Percentiles rank a stretch among this genome's conserved stretches.
These are phyloP conservation scores for Stagonosporopsis vannaccii DNA, from an alignment of 2,329 filamentous ascomycete genomes.

Conservation along the genomic window DNA sequence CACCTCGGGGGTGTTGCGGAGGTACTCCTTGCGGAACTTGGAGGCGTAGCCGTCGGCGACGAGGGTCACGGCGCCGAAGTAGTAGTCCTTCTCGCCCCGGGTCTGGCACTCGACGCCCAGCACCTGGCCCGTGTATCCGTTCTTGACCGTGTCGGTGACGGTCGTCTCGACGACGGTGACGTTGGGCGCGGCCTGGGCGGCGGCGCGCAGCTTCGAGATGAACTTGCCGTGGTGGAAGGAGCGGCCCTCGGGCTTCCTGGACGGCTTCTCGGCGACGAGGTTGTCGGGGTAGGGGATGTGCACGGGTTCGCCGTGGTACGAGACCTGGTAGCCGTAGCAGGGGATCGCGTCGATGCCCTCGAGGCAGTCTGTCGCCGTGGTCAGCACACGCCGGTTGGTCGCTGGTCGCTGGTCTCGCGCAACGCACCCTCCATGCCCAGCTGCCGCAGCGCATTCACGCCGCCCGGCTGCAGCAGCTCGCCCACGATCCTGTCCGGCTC, in stretches of 20 bases:
- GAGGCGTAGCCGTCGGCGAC: slow-evolving; percentile 92
- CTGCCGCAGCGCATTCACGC: slow-evolving; percentile 79
- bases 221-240: slow-evolving; percentile 96
- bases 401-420: too few relatives aligned
- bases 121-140: slow-evolving; percentile 72
- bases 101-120: slow-evolving; percentile 83
- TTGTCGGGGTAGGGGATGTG: slow-evolving; percentile 80
- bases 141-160: slow-evolving; percentile 76
- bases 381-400: slow-evolving; percentile 9
- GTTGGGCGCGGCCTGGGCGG: slow-evolving; percentile 77
- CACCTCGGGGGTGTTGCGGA: slow-evolving; percentile 70
- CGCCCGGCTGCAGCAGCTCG: slow-evolving; percentile 92
- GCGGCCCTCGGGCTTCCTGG: slow-evolving; percentile 68
- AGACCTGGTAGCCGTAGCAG: slow-evolving; percentile 85
- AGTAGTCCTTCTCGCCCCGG: slow-evolving; percentile 70
- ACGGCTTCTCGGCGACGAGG: slow-evolving; percentile 48
- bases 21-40: slow-evolving; percentile 84
- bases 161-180: slow-evolving; percentile 93
- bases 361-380: slow-evolving; percentile 66
- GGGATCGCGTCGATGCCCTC: slow-evolving; percentile 87
- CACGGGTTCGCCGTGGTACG: slow-evolving; percentile 78
- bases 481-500: slow-evolving; percentile 96
- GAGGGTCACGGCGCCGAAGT: slow-evolving; percentile 88
- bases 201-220: slow-evolving; percentile 79
- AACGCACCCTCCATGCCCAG: slow-evolving; percentile 69